These are phyloP conservation scores for Coemansia sp. DNA, from an alignment of 371 early-diverging fungal species.

Conservation along the genomic window DNA sequence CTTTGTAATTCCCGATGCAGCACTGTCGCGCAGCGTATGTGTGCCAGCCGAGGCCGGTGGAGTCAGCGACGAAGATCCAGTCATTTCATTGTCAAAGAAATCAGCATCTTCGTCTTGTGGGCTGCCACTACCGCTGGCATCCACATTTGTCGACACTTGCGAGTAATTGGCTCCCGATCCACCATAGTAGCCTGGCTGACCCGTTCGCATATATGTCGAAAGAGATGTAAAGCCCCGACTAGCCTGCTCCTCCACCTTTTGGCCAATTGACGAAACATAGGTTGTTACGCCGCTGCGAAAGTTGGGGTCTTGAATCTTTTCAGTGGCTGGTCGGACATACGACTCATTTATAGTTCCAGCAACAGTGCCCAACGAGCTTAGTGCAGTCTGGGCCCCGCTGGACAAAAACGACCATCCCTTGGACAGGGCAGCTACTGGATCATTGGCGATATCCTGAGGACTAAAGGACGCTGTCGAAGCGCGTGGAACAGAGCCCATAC, in stretches of 20 bases:
- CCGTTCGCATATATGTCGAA: slow-evolving; percentile 33
- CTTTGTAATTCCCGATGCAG: slow-evolving; percentile 6
- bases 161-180: slow-evolving; percentile 17
- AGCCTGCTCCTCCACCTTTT: slow-evolving; percentile 57
- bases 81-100: slow-evolving; percentile 37
- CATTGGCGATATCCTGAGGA: slow-evolving; percentile 69
- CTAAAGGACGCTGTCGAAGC: slow-evolving; percentile 12
- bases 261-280: slow-evolving; percentile 68
- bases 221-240: slow-evolving; percentile 32
- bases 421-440: slow-evolving; percentile 76
- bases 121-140: slow-evolving; percentile 15
- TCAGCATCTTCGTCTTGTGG: slow-evolving; percentile 18
- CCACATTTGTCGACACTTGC: slow-evolving; percentile 11
- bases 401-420: slow-evolving; percentile 84
- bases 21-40: not conserved
- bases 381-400: slow-evolving; percentile 70
- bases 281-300: slow-evolving; percentile 70
- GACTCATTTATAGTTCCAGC: slow-evolving; percentile 71
- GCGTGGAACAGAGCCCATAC: not conserved
- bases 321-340: slow-evolving; percentile 81
- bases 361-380: slow-evolving; percentile 65
- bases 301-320: slow-evolving; percentile 85
- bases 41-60: slow-evolving; percentile 26
- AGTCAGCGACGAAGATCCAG: slow-evolving; percentile 52
- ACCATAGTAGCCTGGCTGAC: slow-evolving; percentile 13